phyloP scores from a whole-genome alignment of 2,329 filamentous ascomycete species.

The Penicillium sp. region DNA sequence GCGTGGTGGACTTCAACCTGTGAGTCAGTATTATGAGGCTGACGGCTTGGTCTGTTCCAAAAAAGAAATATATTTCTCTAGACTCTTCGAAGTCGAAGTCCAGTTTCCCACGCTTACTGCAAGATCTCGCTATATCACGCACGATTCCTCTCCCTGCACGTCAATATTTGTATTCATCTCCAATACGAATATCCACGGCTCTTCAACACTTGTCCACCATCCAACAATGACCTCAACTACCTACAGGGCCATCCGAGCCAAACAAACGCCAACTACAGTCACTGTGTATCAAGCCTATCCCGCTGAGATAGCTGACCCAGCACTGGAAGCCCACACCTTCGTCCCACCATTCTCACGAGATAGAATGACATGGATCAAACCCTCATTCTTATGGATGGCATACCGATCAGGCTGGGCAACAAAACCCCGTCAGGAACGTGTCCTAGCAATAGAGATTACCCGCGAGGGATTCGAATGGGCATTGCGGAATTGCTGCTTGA shows the following conservation, averaged over 20 bases:
- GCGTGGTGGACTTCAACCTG: neutral
- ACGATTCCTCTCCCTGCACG: no score
- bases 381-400: slow-evolving; percentile 57
- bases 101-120: neutral
- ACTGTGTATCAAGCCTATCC: slow-evolving; percentile 57
- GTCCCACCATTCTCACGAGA: slow-evolving; percentile 44
- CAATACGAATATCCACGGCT: no score
- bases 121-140: no score
- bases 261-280: slow-evolving; percentile 44
- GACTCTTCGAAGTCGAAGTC: neutral
- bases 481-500: slow-evolving; percentile 32
- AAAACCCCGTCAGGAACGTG: slow-evolving; percentile 48
- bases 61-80: neutral
- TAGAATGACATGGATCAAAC: slow-evolving; percentile 60
- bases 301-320: slow-evolving; percentile 45
- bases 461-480: slow-evolving; percentile 45
- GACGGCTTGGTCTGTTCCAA: neutral
- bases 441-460: slow-evolving; percentile 51
- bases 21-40: neutral
- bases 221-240: neutral
- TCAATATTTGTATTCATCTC: no score
- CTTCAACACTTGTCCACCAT: neutral
- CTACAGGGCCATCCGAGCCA: slow-evolving; percentile 48
- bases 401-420: slow-evolving; percentile 54
- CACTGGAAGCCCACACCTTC: slow-evolving; percentile 46